Evolutionary conservation across 768 basidiomycete species (phyloP).

Genomic region (Tulasnella calospora): DNA sequence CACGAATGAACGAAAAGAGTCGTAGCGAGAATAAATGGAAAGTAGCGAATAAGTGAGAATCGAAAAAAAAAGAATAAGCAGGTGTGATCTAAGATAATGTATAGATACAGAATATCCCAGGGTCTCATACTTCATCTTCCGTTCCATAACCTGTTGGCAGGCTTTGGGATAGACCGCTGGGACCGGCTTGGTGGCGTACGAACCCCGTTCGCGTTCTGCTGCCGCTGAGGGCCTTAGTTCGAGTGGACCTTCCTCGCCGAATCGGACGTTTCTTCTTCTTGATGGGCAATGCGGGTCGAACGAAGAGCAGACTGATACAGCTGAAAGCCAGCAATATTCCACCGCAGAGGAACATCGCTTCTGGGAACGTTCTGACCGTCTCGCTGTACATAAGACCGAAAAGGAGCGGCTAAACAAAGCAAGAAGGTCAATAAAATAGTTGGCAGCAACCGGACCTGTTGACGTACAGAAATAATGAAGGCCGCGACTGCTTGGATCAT

Average conservation of each 20-base stretch:
- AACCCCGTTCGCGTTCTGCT: not conserved
- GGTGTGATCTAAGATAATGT: not conserved
- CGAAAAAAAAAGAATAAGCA: not conserved
- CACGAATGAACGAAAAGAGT: not conserved
- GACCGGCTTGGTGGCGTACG: not conserved
- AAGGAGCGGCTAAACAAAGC: conserved; percentile 9
- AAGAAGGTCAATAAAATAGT: not conserved
- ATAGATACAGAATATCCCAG: not conserved
- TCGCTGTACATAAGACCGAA: conserved; percentile 23
- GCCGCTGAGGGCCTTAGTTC: conserved; percentile 10
- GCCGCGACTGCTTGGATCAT: conserved; percentile 17
- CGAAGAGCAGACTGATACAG: conserved; percentile 4
- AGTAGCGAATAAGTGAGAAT: conserved; percentile 2
- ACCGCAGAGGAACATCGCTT: conserved; percentile 18
- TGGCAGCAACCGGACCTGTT: not conserved
- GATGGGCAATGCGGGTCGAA: not conserved
- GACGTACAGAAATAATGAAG: conserved; percentile 20
- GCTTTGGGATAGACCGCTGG: not conserved
- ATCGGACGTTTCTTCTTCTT: conserved; percentile 17
- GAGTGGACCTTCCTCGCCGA: not conserved
- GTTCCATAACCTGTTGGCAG: not conserved
- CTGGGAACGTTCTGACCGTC: conserved; percentile 24
- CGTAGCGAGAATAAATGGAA: not conserved
- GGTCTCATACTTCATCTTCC: not conserved
- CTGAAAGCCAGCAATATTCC: not conserved